phyloP scores from a whole-genome alignment of 2,329 filamentous ascomycete genomes.

The Xylariaceae sp. region DNA sequence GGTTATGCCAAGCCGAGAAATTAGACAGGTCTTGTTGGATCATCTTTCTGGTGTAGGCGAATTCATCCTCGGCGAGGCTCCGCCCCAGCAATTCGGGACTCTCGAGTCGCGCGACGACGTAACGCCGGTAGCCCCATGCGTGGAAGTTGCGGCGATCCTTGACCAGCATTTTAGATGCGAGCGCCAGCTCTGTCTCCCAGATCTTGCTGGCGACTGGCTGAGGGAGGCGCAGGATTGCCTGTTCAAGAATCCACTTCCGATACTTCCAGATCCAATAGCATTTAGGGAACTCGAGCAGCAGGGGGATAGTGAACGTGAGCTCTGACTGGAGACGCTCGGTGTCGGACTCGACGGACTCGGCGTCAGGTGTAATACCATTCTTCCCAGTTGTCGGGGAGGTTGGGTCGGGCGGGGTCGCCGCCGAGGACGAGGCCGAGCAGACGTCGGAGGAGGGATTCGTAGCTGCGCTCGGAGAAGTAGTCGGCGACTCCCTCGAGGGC shows the following conservation, averaged over 20 bases:
- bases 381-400: conserved; percentile 50
- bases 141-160: conserved; percentile 91
- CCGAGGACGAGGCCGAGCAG: conserved; percentile 53
- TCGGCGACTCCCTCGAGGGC: conserved; percentile 53
- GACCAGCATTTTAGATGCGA: conserved; percentile 83
- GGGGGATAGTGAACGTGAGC: conserved; percentile 74
- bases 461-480: conserved; percentile 51
- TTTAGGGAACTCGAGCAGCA: conserved; percentile 84
- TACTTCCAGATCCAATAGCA: conserved; percentile 99
- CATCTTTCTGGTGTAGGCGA: conserved; percentile 87
- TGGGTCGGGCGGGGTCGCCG: conserved; percentile 46
- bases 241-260: conserved; percentile 75
- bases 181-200: conserved; percentile 78
- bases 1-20: conserved; percentile 94
- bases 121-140: conserved; percentile 87
- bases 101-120: conserved; percentile 73
- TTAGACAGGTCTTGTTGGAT: conserved; percentile 82
- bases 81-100: conserved; percentile 46
- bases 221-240: conserved; percentile 63
- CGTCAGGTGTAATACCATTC: conserved; percentile 49
- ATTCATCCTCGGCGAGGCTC: conserved; percentile 74
- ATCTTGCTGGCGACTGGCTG: conserved; percentile 54
- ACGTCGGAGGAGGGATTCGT: conserved; percentile 60
- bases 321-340: conserved; percentile 64
- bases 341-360: conserved; percentile 25